Base-by-base conservation (phyloP, 2,329 filamentous ascomycete genomes). In the Knufia fluminis region DNA sequence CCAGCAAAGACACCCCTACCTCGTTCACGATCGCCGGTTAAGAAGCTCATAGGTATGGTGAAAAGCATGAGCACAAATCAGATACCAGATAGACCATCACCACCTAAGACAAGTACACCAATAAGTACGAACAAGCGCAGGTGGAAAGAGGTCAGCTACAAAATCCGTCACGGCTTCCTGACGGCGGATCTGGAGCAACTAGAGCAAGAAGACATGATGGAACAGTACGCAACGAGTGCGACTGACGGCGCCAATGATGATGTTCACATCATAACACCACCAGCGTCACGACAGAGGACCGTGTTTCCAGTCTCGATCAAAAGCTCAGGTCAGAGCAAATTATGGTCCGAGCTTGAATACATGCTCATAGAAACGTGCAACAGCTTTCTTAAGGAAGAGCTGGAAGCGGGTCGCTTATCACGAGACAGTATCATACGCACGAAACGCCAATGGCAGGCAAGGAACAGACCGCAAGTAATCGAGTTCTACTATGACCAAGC, bases 401-500 rank as follows among this genome's bases (percentile, higher is more conserved):
- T 70, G 54, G 58, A 64, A 26, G 58, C 64, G 17, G 63, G 64
- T 3, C 66, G 66, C 23, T 60, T 74, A 36, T 64, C 64, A 1
- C 54, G 58, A 4, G 65, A 68, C 14, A 70, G 68, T 3, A 61
- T 73, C 48, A 59, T 58, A 19, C 68, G 65, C 46, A 51, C 69
- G 32, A 64, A 59, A 39, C 60, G 61, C 24, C 62, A 59, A 52
- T 73, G 73, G 73, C 63, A 60, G 26, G 63, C 65, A 1, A 73
- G 71, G 50, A 72, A 73, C 43, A 63, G 72, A 9, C 68, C 71
- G 14, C 64, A 66, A 35, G 72, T 77, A 19, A 62, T 68, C 7
- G 70, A 76, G 51, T 77, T 77, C 57, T 68, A 70, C 54, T 77
- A 74, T 55, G 73, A 77, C 57, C 71, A 75, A 58, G 60, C 60